These are phyloP conservation scores for Narthecium ossifragum DNA, from an alignment of 106 monocot genomes.

Conservation along the genomic window DNA sequence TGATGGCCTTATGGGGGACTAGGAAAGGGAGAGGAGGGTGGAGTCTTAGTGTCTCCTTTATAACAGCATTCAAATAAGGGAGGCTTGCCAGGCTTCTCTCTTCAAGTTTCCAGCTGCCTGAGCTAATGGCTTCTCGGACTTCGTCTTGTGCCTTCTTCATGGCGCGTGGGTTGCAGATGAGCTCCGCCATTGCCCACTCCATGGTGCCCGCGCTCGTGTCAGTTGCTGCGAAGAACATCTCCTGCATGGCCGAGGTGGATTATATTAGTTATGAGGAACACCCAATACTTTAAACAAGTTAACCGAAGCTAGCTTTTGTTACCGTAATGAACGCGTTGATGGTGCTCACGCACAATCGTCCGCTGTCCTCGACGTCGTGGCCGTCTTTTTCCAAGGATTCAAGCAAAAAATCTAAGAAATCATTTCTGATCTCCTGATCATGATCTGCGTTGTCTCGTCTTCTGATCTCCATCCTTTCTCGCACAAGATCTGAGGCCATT, in stretches of 20 bases:
- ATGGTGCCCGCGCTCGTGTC: slow-evolving; percentile 6
- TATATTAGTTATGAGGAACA: no score
- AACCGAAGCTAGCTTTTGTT: no score
- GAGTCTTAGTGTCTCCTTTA: slow-evolving; percentile 13
- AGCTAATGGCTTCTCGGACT: not conserved
- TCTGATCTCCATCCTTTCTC: slow-evolving; percentile 1
- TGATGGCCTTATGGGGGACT: slow-evolving; percentile 5
- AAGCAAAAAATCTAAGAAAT: slow-evolving; percentile 20
- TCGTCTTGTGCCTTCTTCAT: slow-evolving; percentile 12
- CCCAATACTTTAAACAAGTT: no score
- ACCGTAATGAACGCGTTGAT: slow-evolving; percentile 10
- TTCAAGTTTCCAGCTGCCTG: not conserved
- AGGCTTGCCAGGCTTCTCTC: slow-evolving; percentile 5
- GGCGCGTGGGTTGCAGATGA: slow-evolving; percentile 4
- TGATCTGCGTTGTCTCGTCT: no score
- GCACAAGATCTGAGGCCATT: slow-evolving; percentile 3
- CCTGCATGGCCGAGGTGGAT: no score
- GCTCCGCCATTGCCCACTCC: slow-evolving; percentile 20
- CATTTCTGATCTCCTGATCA: slow-evolving; percentile 9
- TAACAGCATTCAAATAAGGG: slow-evolving; percentile 7
- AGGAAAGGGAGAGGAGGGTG: slow-evolving; percentile 24
- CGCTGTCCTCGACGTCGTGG: slow-evolving; percentile 7
- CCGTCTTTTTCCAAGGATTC: no score
- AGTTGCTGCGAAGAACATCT: slow-evolving; percentile 7
- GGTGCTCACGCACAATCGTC: not conserved